Evolutionary conservation across 805 yeast species (phyloP), one percentile per base, ranked within the genome.

Genomic region (Tetrapisispora namnaoensis): DNA sequence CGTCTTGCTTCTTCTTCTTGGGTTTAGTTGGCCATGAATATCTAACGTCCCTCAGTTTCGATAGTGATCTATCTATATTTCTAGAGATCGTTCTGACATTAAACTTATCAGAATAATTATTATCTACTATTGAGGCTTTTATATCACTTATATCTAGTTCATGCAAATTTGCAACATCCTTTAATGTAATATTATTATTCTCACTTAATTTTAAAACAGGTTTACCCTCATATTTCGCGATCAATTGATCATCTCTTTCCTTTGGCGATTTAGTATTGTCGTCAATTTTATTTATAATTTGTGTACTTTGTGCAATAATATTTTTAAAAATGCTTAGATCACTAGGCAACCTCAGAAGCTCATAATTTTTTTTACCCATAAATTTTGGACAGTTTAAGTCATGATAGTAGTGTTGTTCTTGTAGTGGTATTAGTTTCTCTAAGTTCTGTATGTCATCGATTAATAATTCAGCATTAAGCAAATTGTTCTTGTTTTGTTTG

Each of bases 141-240:
- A 60, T 51, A 46, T 55, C 56, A 17, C 53, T 39, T n/a, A 55
- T 53, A 42, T 61, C 59, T 17, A 62, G 59, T 4, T 42, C 42
- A 47, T 60, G 61, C 38, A 58, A 45, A n/a, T 48, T 40, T 3
- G 63, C 59, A 18, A 59, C 32, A 27, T 48, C 48, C 14, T 42
- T 34, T 3, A 55, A 35, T 14, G 52, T 34, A 9, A 44, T 30
- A 3, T 44, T 21, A n/a, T 46, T 43, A n/a, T 28, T 37, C 28
- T 45, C 36, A n/a, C n/a, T 27, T 6, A 28, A 5, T 16, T 21
- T 35, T 16, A 37, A 37, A 9, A 37, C 10, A 17, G 46, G 34
- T 10, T 28, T 27, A 11, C 27, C 14, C 1, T 28, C 18, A 8
- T 18, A 18, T 17, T 6, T 4, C 6, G 36, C 13, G 2, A 13